Evolutionary conservation across 169 alveolate genomes (phyloP), one percentile per base, ranked within the genome.

Genomic region (Eimeria acervulina): DNA sequence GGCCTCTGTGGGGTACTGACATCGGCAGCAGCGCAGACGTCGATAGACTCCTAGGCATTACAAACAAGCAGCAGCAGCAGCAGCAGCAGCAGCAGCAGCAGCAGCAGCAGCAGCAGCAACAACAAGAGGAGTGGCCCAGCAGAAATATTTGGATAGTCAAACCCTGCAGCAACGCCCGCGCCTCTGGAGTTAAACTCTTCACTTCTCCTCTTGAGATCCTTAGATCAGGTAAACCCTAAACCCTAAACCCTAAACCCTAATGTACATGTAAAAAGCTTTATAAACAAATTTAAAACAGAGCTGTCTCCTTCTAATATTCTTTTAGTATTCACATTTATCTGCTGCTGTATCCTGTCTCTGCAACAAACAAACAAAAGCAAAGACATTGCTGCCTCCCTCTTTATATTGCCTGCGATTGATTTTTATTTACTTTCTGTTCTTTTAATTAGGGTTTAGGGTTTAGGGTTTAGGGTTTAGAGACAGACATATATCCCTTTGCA

Each of bases 81-180:
- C 93, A 36, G 47, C 55, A 47, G 55, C 93, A 55, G 78, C 93
- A 59, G 44, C 93, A 84, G 74, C 78, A 61, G 93, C 93, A 36
- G 47, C 12, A 36, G 31, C 74, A 84, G 78, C 72, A 31, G 12
- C 36, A 33, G 68, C 44, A 59, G 55, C 72, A 84, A 26, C 44
- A 84, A 74, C 93, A 84, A 36, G 55, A 74, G n/a, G 55, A 31
- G 52, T 74, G 85, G 85, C 85, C 52, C 26, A 74, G 38, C 21
- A 28, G 70, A 38, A 93, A 93, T 81, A 40, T 93, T 3, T 93
- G 96, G 96, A 93, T 93, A 44, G 80, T 93, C 42, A 93, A 93
- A 70, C 96, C 96, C 15, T 59, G 92, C 40, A 93, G 96, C 93
- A 81, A 36, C 59, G 44, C 96, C 1, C 59, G 84, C 13, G 96